Evolutionary conservation across 1,284 basidiomycete genomes (phyloP), one percentile per base, ranked within the genome.

Genomic region (Amylostereum areolatum): DNA sequence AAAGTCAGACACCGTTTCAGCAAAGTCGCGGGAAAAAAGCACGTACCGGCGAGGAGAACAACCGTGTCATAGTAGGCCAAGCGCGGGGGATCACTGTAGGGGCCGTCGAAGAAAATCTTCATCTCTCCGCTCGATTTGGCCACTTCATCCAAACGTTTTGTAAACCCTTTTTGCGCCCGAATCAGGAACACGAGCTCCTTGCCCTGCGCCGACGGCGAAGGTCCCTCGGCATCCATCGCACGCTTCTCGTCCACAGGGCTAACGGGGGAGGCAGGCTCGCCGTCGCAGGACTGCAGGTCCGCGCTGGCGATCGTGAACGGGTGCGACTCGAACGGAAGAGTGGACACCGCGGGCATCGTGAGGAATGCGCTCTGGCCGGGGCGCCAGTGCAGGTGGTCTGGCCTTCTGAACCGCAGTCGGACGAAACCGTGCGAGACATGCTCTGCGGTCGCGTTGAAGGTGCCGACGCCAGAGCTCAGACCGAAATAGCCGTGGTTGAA

Each of bases 361-460:
- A 80, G 62, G 53, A 68, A 78, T 1, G 70, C 75, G 28, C 69
- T 73, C 57, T 83, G 81, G 8, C 80, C 81, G 0, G 81, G 66
- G 8, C 57, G 59, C 72, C 71, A 75, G 47, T 56, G 57, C 58
- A 76, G 67, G 50, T 69, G 62, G 10, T 60, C 54, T 5, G 73
- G 70, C 11, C 74, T 67, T 32, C 59, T 57, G 24, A 82, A 55
- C 5, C 73, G 74, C 9, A 83, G 57, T 39, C 77, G 72, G 35
- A 84, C 64, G 43, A 78, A 73, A 53, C 78, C 69, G 1, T 69
- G 66, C 1, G 74, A 73, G 11, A 83, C 63, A 29, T 67, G 68
- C 53, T 78, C 76, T 32, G 72, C 61, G 5, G 56, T 68, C 5
- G 71, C 70, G 58, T 72, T 62, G 48, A 70, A 65, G 48, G 64